Evolutionary conservation across 1,284 basidiomycete species (phyloP).

Genomic region (Marasmius sp.): DNA sequence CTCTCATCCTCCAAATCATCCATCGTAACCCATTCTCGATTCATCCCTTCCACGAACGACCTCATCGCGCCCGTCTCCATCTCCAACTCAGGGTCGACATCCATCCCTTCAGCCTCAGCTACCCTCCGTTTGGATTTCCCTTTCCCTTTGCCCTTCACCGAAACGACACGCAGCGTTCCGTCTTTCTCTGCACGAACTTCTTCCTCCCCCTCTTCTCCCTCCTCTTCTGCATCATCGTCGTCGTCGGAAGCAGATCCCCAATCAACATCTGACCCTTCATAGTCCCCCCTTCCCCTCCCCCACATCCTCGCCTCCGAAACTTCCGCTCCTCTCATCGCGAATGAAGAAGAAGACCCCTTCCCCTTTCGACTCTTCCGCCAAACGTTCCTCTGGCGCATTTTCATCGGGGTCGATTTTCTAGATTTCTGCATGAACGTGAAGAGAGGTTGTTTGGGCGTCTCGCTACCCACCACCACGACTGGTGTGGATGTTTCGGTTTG

Average conservation of each 20-base stretch:
- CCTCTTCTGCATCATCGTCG: conserved; percentile 12
- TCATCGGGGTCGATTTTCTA: conserved; percentile 22
- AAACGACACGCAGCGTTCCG: conserved; percentile 1
- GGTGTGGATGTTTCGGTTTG: not conserved
- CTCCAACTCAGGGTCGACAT: conserved; percentile 55
- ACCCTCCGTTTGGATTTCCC: conserved; percentile 16
- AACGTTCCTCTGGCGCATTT: conserved; percentile 14
- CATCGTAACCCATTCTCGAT: conserved; percentile 54
- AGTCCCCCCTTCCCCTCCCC: conserved; percentile 48
- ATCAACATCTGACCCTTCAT: conserved; percentile 69
- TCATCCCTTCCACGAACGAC: conserved; percentile 56
- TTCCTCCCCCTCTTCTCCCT: conserved; percentile 26
- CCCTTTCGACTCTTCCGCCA: conserved; percentile 26
- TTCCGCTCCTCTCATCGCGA: conserved; percentile 55
- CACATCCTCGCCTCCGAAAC: conserved; percentile 53
- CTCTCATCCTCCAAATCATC: conserved; percentile 64
- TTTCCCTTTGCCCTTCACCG: conserved; percentile 5
- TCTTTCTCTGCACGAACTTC: conserved; percentile 1
- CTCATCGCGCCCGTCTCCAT: conserved; percentile 50
- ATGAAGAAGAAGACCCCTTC: conserved; percentile 25
- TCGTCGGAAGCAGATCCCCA: conserved; percentile 64
- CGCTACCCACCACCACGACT: too few species aligned
- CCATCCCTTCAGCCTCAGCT: conserved; percentile 48
- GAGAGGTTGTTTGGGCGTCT: conserved; percentile 14
- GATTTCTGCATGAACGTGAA: conserved; percentile 19